Evolutionary conservation across 129 eudicot genomes (phyloP).

Genomic region (Pittosporum tobira): DNA sequence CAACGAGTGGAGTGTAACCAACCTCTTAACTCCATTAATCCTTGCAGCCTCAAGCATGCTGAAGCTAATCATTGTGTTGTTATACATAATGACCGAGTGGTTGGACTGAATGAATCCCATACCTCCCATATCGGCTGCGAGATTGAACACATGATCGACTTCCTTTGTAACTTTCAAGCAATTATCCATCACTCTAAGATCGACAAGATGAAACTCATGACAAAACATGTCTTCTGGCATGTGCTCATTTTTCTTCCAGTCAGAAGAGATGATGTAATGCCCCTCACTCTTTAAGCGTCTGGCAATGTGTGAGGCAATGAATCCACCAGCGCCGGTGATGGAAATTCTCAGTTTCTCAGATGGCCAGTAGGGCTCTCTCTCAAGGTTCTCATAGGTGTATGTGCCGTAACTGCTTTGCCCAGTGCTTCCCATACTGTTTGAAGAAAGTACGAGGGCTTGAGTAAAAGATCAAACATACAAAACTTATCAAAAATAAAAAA

Average conservation of each 20-base stretch:
- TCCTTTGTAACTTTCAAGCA: conserved; percentile 47
- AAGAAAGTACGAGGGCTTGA: too few relatives aligned
- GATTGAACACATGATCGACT: conserved; percentile 56
- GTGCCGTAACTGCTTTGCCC: conserved; percentile 31
- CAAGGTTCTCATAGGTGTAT: conserved; percentile 44
- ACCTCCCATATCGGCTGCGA: conserved; percentile 69
- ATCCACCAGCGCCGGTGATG: conserved; percentile 53
- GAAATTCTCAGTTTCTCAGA: conserved; percentile 46
- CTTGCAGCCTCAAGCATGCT: conserved; percentile 59
- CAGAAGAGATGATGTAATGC: conserved; percentile 49
- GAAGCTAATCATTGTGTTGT: conserved; percentile 59
- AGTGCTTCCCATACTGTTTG: conserved; percentile 41
- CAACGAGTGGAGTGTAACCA: too few relatives aligned
- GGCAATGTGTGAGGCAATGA: conserved; percentile 52
- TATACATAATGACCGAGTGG: conserved; percentile 54
- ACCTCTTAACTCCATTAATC: conserved; percentile 38
- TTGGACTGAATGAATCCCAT: conserved; percentile 66
- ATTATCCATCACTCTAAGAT: conserved; percentile 52
- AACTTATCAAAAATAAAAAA: too few relatives aligned
- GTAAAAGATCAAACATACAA: too few relatives aligned
- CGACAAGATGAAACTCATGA: conserved; percentile 52
- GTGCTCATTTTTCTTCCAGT: conserved; percentile 66
- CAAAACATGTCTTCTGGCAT: conserved; percentile 59
- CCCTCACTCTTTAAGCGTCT: conserved; percentile 52
- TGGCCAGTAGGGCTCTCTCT: conserved; percentile 55